These are phyloP conservation scores for Calycina marina DNA, from an alignment of 2,329 filamentous ascomycete species.

Conservation along the genomic window DNA sequence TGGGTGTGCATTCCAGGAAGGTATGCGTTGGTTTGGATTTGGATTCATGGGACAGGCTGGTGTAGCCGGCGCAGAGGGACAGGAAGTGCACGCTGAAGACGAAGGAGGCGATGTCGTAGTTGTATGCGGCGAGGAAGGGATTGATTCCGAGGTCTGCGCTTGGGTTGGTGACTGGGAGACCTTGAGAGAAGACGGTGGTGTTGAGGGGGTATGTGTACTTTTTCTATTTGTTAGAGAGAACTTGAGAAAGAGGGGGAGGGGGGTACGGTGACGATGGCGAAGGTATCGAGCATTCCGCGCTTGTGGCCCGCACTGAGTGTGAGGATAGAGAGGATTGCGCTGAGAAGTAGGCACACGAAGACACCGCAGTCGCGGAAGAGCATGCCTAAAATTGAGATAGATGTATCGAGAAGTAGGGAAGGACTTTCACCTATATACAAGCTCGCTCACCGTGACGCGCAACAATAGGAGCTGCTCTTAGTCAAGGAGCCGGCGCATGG, in stretches of 20 bases:
- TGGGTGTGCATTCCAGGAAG: too few species aligned
- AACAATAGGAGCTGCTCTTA: too few species aligned
- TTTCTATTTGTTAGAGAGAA: neutral
- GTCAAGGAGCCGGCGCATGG: too few species aligned
- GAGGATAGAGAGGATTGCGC: neutral
- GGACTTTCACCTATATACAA: too few species aligned
- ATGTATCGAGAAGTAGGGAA: neutral
- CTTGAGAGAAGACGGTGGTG: too few species aligned
- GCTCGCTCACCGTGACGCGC: too few species aligned
- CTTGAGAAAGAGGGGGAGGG: neutral
- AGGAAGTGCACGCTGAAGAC: neutral
- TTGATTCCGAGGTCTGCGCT: too few species aligned
- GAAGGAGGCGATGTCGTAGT: neutral
- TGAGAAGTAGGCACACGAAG: neutral
- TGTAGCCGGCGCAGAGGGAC: neutral
- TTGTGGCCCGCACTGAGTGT: neutral
- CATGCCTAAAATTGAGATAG: too few species aligned
- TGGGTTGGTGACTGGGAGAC: too few species aligned
- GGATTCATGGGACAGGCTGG: too few species aligned
- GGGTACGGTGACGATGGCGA: neutral
- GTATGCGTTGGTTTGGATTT: too few species aligned
- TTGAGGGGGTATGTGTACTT: neutral
- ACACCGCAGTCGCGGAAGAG: neutral
- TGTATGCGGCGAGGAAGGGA: too few species aligned
- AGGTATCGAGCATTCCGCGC: neutral